Percentiles rank a stretch among this genome's conserved stretches.
Conservation (phyloP, 495 filamentous ascomycete genomes). For the Hypoxylon cercidicola region DNA sequence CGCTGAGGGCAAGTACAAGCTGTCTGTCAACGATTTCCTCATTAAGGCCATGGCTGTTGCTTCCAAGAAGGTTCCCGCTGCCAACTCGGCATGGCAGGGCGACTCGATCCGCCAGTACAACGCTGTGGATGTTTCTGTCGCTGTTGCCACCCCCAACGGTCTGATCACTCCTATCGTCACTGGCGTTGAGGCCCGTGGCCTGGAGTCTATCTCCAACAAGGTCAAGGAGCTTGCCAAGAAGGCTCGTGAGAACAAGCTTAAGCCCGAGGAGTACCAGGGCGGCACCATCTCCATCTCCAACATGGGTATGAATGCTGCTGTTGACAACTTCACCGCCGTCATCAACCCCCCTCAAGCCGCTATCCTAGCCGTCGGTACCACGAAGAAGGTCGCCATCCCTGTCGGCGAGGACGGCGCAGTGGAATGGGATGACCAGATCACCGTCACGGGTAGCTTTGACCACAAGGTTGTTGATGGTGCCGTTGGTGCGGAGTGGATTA, state of each 20-base stretch:
- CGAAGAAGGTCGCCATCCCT: conserved; percentile 92
- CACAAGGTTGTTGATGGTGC: conserved; percentile 92
- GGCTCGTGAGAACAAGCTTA: conserved; percentile 96
- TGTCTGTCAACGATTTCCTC: conserved; percentile 98
- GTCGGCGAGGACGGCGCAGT: conserved; percentile 83
- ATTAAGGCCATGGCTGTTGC: conserved; percentile 94
- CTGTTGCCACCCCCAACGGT: conserved; percentile 91
- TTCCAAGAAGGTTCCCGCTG: conserved; percentile 89
- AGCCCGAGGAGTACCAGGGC: conserved; percentile 99
- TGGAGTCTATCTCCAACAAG: conserved; percentile 84
- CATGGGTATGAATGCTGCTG: conserved; percentile 99
- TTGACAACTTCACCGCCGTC: conserved; percentile 98
- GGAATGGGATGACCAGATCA: conserved; percentile 97
- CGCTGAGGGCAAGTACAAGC: conserved; percentile 93
- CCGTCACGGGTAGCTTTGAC: conserved; percentile 94
- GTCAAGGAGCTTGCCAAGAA: conserved; percentile 97
- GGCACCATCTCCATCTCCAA: conserved; percentile 99
- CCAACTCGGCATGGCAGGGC: conserved; percentile 94
- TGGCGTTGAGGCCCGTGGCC: conserved; percentile 81
- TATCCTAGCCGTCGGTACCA: conserved; percentile 94
- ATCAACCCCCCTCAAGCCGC: conserved; percentile 98
- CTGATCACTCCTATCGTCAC: conserved; percentile 98
- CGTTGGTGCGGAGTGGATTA: conserved; percentile 96
- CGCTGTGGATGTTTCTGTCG: conserved; percentile 90
- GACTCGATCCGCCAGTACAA: conserved; percentile 92